A percentile compares a stretch with the other conserved stretches of the same genome.
phyloP scores from a whole-genome alignment of 2,329 filamentous ascomycete species.

The Sarocladium brachiariae region DNA sequence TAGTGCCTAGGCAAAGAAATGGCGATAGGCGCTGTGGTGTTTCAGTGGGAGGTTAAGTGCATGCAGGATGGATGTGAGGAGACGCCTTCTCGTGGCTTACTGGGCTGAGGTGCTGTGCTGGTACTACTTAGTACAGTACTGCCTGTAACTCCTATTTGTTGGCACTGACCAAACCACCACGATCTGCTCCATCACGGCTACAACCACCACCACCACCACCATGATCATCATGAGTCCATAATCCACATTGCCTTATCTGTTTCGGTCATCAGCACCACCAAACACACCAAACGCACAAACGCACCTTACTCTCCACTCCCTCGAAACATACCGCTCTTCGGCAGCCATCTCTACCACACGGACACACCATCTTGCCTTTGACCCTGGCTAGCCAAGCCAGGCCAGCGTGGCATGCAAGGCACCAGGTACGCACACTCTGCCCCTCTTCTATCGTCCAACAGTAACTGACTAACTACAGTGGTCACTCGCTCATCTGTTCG shows the following conservation, averaged over 20 bases:
- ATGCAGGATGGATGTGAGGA: not conserved
- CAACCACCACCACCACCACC: not conserved
- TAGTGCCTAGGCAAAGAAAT: not conserved
- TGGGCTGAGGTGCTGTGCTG: too few relatives aligned
- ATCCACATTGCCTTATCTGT: not conserved
- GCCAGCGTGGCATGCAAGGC: conserved; percentile 9
- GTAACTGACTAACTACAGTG: too few relatives aligned
- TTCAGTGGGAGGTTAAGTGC: not conserved
- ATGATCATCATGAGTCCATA: not conserved
- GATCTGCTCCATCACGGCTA: not conserved
- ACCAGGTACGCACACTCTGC: conserved; percentile 2
- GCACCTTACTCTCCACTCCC: not conserved
- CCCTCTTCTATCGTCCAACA: not conserved
- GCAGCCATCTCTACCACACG: conserved; percentile 5
- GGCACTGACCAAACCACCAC: not conserved
- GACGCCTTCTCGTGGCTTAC: too few relatives aligned
- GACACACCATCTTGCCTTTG: not conserved
- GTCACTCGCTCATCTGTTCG: too few relatives aligned
- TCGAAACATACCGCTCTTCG: conserved; percentile 9
- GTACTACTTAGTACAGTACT: too few relatives aligned
- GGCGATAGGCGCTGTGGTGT: conserved; percentile 5
- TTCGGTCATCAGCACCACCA: not conserved
- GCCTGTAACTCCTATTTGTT: too few relatives aligned
- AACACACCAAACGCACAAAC: conserved; percentile 5
- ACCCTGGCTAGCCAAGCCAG: not conserved